Evolutionary conservation across 2,329 filamentous ascomycete genomes (phyloP).

Genomic region (Fusarium sp.): DNA sequence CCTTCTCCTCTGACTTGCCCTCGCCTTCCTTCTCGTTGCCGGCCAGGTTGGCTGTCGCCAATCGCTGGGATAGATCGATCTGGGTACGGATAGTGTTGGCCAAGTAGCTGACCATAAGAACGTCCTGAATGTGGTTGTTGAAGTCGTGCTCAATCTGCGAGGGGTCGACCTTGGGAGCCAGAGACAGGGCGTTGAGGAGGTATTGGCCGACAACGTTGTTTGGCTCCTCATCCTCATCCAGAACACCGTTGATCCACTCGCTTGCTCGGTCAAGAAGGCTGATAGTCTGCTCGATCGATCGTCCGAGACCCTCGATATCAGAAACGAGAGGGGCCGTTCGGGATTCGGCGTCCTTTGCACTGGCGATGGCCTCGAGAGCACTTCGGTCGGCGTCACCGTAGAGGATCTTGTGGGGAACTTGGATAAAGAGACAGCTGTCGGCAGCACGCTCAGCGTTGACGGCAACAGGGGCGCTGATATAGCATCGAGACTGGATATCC

Average conservation of each 20-base stretch:
- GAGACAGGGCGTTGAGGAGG: slow-evolving; percentile 89
- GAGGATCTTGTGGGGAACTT: slow-evolving; percentile 93
- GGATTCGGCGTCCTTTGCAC: slow-evolving; percentile 81
- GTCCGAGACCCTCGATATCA: slow-evolving; percentile 90
- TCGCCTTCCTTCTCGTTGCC: slow-evolving; percentile 62
- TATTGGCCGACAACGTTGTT: slow-evolving; percentile 94
- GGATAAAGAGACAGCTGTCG: slow-evolving; percentile 97
- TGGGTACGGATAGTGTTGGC: slow-evolving; percentile 99
- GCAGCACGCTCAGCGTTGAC: slow-evolving; percentile 94
- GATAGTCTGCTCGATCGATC: slow-evolving; percentile 86
- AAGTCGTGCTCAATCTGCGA: slow-evolving; percentile 96
- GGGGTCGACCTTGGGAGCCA: slow-evolving; percentile 94
- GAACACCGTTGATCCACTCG: slow-evolving; percentile 90
- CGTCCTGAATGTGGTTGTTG: slow-evolving; percentile 99
- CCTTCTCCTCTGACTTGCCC: slow-evolving; percentile 59
- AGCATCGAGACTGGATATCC: slow-evolving; percentile 89
- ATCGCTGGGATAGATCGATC: slow-evolving; percentile 95
- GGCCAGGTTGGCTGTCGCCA: slow-evolving; percentile 80
- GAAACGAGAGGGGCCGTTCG: slow-evolving; percentile 79
- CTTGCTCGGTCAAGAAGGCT: slow-evolving; percentile 90
- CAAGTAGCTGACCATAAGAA: slow-evolving; percentile 96
- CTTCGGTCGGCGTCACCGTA: slow-evolving; percentile 79
- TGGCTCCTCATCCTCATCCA: slow-evolving; percentile 92
- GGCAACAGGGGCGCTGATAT: slow-evolving; percentile 95
- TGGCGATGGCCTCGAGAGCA: slow-evolving; percentile 82